Evolutionary conservation across 2,329 filamentous ascomycete species (phyloP), one percentile per base, ranked within the genome.

Genomic region (Cryphonectria naterciae): DNA sequence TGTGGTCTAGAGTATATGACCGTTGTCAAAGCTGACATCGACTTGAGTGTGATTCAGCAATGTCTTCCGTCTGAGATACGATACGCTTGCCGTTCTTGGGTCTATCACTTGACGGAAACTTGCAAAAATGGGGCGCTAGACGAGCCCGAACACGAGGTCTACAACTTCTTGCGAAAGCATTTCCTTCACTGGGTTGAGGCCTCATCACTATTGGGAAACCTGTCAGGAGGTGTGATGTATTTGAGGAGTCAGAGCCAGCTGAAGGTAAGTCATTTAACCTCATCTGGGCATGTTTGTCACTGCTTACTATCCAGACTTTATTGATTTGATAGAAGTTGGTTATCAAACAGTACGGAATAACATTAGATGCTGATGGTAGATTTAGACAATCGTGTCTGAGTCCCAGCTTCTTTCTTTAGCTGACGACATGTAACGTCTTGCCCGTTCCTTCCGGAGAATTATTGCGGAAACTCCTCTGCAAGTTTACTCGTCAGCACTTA

Each of bases 401-500:
- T 32, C 61, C 13, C 61, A 46, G 17, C 39, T 64, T 32, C 13
- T 32, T 10, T 32, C 17, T 49, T 11, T 43, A n/a, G 46, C 52
- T 67, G 35, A 28, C 25, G 46, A 67, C 28, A 25, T 39, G 8
- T n/a, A 19, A 10, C 46, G 52, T 1, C 58, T 67, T 28, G 8
- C 25, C 28, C 1, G 1, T 25, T 58, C 19, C 58, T 56, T n/a
- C 17, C 32, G 37, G 1, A 4, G 41, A 5, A 4, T 41, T 1
- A 67, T 58, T 61, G 70, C 79, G 63, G 73, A 70, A 8, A 67
- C 75, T 32, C 75, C 79, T 25, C 72, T 78, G 8, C 80, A 83
- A 71, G 70, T 75, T 28, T 83, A 83, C 71, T 75, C 70, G 13
- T 79, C 74, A n/a, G 79, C 71, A 10, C 78, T 77, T 22, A 73